phyloP scores from a whole-genome alignment of 176 grass and related monocot genomes.

The Alloteropsis semialata region DNA sequence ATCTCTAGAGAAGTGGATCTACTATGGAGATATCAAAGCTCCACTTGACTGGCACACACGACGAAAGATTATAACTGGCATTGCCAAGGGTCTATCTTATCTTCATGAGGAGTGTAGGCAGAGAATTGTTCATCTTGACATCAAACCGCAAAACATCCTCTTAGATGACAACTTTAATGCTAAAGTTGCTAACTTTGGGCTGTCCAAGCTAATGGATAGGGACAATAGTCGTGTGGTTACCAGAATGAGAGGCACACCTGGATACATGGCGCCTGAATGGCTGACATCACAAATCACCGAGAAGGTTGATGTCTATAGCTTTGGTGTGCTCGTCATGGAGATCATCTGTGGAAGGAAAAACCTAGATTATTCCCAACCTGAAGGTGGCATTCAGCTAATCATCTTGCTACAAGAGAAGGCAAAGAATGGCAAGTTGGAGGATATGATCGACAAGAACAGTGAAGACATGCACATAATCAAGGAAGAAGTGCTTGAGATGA shows the following conservation, averaged over 20 bases:
- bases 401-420: conserved; percentile 36
- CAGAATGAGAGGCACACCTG: conserved; percentile 45
- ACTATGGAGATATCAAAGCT: conserved; percentile 1
- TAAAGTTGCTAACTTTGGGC: conserved; percentile 61
- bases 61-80: conserved; percentile 29
- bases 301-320: conserved; percentile 75
- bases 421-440: conserved; percentile 3
- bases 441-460: conserved; percentile 26
- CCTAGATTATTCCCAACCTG: conserved; percentile 37
- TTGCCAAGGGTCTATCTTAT: conserved; percentile 56
- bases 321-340: conserved; percentile 57
- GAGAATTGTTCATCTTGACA: conserved; percentile 63
- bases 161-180: conserved; percentile 59
- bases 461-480: conserved; percentile 11
- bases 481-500: conserved; percentile 36
- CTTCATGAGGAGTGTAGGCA: conserved; percentile 61
- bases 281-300: conserved; percentile 47
- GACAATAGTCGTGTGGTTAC: conserved; percentile 36
- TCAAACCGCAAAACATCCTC: conserved; percentile 68
- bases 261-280: conserved; percentile 69
- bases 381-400: conserved; percentile 39
- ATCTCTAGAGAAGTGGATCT: conserved; percentile 65
- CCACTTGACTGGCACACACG: conserved; percentile 45
- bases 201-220: conserved; percentile 58
- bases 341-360: conserved; percentile 53